Evolutionary conservation across 2,329 filamentous ascomycete genomes (phyloP), one percentile per base, ranked within the genome.

Genomic region (Diaporthe sp.): DNA sequence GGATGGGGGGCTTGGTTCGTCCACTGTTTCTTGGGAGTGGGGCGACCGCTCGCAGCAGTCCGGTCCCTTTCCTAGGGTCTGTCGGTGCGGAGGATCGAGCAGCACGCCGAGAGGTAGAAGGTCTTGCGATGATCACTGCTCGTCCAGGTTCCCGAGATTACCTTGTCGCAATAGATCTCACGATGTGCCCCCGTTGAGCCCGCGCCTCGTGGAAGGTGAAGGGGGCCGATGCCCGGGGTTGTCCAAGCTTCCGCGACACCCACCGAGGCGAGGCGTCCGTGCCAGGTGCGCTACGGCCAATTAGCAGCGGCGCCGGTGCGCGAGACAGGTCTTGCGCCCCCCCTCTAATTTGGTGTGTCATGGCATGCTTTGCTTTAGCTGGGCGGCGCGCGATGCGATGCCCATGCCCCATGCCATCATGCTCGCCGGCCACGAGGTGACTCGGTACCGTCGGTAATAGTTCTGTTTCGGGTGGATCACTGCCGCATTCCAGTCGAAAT

Each of bases 301-400:
- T 68, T 68, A 68, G 63, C 63, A 53, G 63, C 63, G n/a, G 63
- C 42, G 69, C 69, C 69, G 58, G 69, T 61, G 56, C 42, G 69
- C 69, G 56, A 71, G 69, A 71, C 69, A 63, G 55, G 69, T 71
- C 69, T 71, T 63, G 69, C 69, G 69, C 42, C 47, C 63, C 63
- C 39, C 63, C 69, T 71, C 56, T 71, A 71, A 61, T 71, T 61
- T 71, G 42, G 69, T 71, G 55, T 58, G 55, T 59, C 55, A 50
- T 59, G 69, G 69, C 69, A 63, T 39, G 58, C 70, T 59, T 32
- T 63, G 47, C 56, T 35, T 17, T 51, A 42, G 70, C 63, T 66
- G 63, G 63, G 44, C 63, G 63, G 44, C 44, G 63, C 39, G 19
- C 63, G 42, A 50, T 66, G 61, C 63, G 44, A 66, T 66, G 44